Base-by-base conservation (phyloP, 805 yeast species). In the Sugiyamaella americana region DNA sequence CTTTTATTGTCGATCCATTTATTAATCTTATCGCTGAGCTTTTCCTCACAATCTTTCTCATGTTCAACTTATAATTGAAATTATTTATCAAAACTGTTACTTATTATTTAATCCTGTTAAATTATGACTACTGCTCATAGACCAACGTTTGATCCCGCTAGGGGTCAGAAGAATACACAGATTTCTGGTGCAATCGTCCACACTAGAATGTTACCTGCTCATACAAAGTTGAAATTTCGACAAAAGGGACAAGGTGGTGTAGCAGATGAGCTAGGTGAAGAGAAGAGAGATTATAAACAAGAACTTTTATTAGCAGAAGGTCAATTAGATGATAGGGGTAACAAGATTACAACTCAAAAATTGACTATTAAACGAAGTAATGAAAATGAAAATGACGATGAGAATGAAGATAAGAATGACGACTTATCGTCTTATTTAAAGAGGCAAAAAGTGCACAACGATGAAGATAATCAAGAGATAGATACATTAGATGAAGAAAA, bases 101-200 rank as follows among this genome's bases (percentile, higher is more conserved):
- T n/a, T n/a, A n/a, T n/a, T n/a, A n/a, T n/a, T n/a, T n/a, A n/a
- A n/a, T n/a, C n/a, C n/a, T n/a, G n/a, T n/a, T 8, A 13, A 35
- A 47, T 1, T 18, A 80, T 81, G 87, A 78, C 86, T 0, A 77
- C 85, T 2, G 83, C 84, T 6, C 84, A 79, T 57, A 72, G 83
- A 58, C 85, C 86, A 0, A 81, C 84, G 4, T 71, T 81, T 51
- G 86, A 80, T 52, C 75, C 75, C 41, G 83, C 84, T 17, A 71
- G 78, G 55, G 80, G 81, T 44, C 78, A 75, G 43, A 66, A 67
- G 1, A 66, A 71, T 41, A 67, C 66, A 46, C 55, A 62, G 49
- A 61, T 67, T 5, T 62, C 64, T 3, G 76, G 82, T 0, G 55
- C 73, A 2, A 78, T 75, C 6, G 65, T 68, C 21, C 84, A 80